Conservation (phyloP, 371 early-diverging fungal species). For the Mucor indicus region DNA sequence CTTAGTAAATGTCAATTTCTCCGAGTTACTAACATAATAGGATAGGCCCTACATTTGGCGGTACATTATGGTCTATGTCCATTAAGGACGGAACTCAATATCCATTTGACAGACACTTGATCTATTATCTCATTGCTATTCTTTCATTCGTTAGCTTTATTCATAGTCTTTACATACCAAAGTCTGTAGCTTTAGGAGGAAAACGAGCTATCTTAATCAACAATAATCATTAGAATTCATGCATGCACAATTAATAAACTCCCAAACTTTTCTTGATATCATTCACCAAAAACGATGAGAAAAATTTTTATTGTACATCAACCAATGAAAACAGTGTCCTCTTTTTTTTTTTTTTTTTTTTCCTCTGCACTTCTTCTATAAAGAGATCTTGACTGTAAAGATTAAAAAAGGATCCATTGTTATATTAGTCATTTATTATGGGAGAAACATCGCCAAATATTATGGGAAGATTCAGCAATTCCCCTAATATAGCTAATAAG, state of each 20-base stretch:
- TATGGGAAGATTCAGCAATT: slow-evolving; percentile 3
- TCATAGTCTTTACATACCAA: slow-evolving; percentile 41
- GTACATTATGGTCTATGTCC: slow-evolving; percentile 63
- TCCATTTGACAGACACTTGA: slow-evolving; percentile 64
- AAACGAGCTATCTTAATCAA: too few relatives aligned
- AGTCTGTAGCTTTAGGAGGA: slow-evolving; percentile 13
- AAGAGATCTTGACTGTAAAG: too few relatives aligned
- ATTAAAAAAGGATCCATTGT: too few relatives aligned
- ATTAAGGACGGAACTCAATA: slow-evolving; percentile 45
- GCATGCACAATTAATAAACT: neutral
- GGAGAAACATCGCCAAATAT: slow-evolving; percentile 10
- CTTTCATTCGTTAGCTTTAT: slow-evolving; percentile 33
- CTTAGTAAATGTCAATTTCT: neutral
- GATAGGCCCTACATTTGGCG: slow-evolving; percentile 59
- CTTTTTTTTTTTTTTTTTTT: too few relatives aligned
- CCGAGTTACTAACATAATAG: neutral
- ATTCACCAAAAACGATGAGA: too few relatives aligned
- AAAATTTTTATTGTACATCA: too few relatives aligned
- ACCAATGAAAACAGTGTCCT: too few relatives aligned
- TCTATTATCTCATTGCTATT: slow-evolving; percentile 48
- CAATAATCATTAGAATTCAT: too few relatives aligned
- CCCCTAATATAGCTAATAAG: slow-evolving; percentile 2
- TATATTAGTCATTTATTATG: too few relatives aligned
- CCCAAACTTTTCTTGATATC: too few relatives aligned
- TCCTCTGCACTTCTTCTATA: too few relatives aligned